Base-by-base conservation (phyloP, 2,329 filamentous ascomycete genomes). In the Ilyonectria destructans region DNA sequence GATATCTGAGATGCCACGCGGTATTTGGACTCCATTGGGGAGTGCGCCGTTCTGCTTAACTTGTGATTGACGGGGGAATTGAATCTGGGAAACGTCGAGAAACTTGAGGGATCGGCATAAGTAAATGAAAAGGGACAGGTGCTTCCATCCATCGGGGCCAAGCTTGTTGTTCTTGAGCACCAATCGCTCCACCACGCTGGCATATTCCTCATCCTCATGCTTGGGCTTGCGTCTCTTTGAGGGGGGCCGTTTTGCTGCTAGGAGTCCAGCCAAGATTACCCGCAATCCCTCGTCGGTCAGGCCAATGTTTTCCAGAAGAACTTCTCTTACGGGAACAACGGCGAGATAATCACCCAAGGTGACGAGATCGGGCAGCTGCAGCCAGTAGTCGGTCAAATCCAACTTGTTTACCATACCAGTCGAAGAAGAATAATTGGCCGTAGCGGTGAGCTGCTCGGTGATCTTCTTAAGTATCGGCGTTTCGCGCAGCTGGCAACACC, bases 311-410 rank as follows among this genome's bases (percentile, higher is more conserved):
- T 98, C 95, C 62, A 98, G 82, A 7, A 97, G 86, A 0, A 99
- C 82, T 76, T 97, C 94, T 73, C 93, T 92, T 3, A 98, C 91
- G 0, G 96, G 96, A 0, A 98, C 96, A 7, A 99, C 91, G 6
- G 96, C 96, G 46, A 99, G 86, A 85, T 96, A 99, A 79, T 99
- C 96, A 57, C 95, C 94, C 2, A 99, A 86, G 0, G 96, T 98
- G 58, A 95, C 82, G 29, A 97, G 87, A 78, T 99, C 96, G 3
- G 92, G 88, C 52, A 97, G 82, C 67, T 96, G 92, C 82, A 99
- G 87, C 78, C 91, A 91, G 71, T 96, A 97, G 17, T 93, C 93
- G 1, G 92, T 95, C 23, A 98, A 85, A 78, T 98, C 93, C 9
- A 99, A 84, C 78, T 91, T 93, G 62, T 90, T 89, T 1, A 98